Percentiles rank a stretch among this genome's conserved stretches.
These are phyloP conservation scores for Dictyostelium intermedium DNA, from an alignment of 78 protist species.

Conservation along the genomic window DNA sequence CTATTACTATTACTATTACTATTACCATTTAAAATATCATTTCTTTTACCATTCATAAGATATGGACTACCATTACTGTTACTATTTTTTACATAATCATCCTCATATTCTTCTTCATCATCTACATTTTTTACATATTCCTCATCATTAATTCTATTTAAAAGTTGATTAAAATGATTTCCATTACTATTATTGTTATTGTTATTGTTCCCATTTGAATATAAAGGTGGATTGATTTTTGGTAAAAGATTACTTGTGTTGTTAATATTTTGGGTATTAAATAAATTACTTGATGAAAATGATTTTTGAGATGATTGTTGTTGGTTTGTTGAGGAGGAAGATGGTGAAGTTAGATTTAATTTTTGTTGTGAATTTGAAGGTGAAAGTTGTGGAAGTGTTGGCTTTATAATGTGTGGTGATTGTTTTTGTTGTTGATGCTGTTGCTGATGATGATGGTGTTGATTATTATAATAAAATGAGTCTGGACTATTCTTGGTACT, in stretches of 20 bases:
- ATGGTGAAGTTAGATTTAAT: background rate
- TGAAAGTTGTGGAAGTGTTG: background rate
- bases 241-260: background rate
- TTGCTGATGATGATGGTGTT: background rate
- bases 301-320: background rate
- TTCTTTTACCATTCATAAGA: background rate
- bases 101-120: background rate
- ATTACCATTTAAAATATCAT: background rate
- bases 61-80: background rate
- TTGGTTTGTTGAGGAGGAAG: background rate
- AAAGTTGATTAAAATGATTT: constrained; percentile 2
- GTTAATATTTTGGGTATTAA: background rate
- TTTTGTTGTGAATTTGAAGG: background rate
- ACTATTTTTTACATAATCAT: background rate
- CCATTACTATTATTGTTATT: background rate
- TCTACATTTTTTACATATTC: background rate
- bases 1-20: background rate
- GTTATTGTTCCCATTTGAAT: background rate
- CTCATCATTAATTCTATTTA: background rate
- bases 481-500: background rate
- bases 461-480: background rate
- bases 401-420: background rate
- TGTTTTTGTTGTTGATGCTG: background rate
- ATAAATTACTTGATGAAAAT: background rate
- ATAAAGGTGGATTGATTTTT: background rate